phyloP scores from a whole-genome alignment of 176 grass and related monocot species.

The Thalia dealbata region DNA sequence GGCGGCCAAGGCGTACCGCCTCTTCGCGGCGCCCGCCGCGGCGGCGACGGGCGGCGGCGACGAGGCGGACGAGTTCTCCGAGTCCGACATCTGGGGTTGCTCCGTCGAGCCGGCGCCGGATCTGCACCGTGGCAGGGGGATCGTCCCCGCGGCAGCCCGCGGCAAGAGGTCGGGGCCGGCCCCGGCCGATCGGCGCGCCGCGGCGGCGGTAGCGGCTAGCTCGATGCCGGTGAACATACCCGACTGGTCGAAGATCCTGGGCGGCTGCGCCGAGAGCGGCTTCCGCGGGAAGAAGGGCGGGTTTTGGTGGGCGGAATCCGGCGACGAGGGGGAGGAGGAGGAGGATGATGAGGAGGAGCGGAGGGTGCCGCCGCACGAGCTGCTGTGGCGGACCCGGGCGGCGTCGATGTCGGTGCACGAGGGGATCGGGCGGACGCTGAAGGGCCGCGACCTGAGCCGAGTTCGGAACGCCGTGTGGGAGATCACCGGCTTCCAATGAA shows the following conservation, averaged over 20 bases:
- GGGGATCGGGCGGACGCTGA: constrained; percentile 79
- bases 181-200: neutral
- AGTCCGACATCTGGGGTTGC: constrained; percentile 70
- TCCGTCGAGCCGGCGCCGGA: constrained; percentile 11
- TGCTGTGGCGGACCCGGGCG: constrained; percentile 49
- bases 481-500: constrained; percentile 88
- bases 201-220: constrained; percentile 6
- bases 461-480: constrained; percentile 97
- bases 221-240: constrained; percentile 85
- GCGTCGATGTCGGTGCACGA: constrained; percentile 86
- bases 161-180: neutral
- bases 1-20: constrained; percentile 31
- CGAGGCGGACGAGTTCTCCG: constrained; percentile 33
- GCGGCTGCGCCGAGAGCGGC: constrained; percentile 34
- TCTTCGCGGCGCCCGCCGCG: constrained; percentile 47
- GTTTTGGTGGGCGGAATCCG: constrained; percentile 20
- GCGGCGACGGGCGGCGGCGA: too few relatives aligned
- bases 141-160: constrained; percentile 16
- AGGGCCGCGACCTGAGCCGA: constrained; percentile 85
- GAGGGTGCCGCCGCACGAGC: constrained; percentile 81
- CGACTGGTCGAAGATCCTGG: constrained; percentile 82
- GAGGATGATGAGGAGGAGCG: constrained; percentile 4
- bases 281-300: constrained; percentile 26
- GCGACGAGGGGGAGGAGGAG: neutral
- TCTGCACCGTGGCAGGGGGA: constrained; percentile 7